Percentiles rank a stretch among this genome's conserved stretches.
phyloP scores from a whole-genome alignment of 768 basidiomycete species.

The Tricholoma sp. region DNA sequence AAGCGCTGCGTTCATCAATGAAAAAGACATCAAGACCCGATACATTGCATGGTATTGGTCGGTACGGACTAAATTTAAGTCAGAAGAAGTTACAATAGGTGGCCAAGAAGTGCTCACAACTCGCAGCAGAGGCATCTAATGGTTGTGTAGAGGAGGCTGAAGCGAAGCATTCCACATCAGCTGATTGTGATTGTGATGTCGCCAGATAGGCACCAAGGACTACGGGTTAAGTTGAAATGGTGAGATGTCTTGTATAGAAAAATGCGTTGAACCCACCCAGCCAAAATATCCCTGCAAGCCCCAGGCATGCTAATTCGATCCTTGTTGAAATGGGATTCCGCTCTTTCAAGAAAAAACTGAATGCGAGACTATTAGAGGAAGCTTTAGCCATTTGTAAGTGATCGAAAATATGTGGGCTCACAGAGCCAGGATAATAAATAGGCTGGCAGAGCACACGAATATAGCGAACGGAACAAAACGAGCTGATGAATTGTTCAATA shows the following conservation, averaged over 20 bases:
- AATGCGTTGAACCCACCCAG: constrained; percentile 45
- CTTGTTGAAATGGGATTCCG: constrained; percentile 78
- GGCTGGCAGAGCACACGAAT: constrained; percentile 68
- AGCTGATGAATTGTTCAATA: constrained; percentile 39
- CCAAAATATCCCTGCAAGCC: constrained; percentile 73
- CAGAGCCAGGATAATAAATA: constrained; percentile 66
- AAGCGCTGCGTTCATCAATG: constrained; percentile 70
- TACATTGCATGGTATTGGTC: constrained; percentile 89
- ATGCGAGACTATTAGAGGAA: constrained; percentile 45
- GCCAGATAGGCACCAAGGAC: constrained; percentile 71
- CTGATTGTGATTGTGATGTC: constrained; percentile 71
- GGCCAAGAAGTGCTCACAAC: constrained; percentile 46
- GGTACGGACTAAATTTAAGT: constrained; percentile 55
- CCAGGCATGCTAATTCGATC: constrained; percentile 68
- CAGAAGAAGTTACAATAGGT: not conserved
- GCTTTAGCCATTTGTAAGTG: not conserved
- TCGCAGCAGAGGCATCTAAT: constrained; percentile 52
- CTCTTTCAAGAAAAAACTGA: constrained; percentile 55
- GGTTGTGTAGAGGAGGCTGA: constrained; percentile 43
- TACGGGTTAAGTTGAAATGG: constrained; percentile 21
- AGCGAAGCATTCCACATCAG: constrained; percentile 79
- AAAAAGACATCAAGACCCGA: constrained; percentile 74
- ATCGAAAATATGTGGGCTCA: constrained; percentile 29
- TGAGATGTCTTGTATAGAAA: constrained; percentile 6
- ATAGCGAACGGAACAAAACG: constrained; percentile 85